Percentiles rank a stretch among this genome's conserved stretches.
Conservation (phyloP, 192 early-diverging fungal genomes). For the Bifiguratus adelaidae region DNA sequence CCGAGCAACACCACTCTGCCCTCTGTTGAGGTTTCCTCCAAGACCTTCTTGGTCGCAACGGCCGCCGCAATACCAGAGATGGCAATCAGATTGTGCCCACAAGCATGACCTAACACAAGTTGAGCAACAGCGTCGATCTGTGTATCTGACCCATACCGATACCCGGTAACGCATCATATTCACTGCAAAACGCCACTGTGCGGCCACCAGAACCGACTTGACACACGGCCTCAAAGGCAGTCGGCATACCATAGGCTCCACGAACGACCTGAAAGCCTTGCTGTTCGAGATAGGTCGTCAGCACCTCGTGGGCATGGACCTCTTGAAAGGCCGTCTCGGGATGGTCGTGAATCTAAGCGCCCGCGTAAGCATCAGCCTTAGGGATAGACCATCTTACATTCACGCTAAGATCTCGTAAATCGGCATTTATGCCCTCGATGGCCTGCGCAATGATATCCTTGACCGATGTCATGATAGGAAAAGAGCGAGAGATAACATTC, state of each 20-base stretch:
- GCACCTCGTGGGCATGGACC: slow-evolving; percentile 41
- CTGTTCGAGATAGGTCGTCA: slow-evolving; percentile 52
- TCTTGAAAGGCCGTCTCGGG: too few species aligned
- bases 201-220: slow-evolving; percentile 29
- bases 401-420: too few species aligned
- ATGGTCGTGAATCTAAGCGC: too few species aligned
- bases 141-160: too few species aligned
- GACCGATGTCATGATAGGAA: too few species aligned
- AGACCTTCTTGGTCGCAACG: slow-evolving; percentile 24
- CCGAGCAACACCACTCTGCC: slow-evolving; percentile 53
- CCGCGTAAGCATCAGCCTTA: too few species aligned
- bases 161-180: slow-evolving; percentile 63
- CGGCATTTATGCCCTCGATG: too few species aligned
- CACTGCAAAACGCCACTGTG: slow-evolving; percentile 35
- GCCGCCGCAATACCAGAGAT: slow-evolving; percentile 50
- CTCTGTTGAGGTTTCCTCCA: slow-evolving; percentile 23
- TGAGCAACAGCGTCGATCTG: too few species aligned
- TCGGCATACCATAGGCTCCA: slow-evolving; percentile 49
- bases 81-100: slow-evolving; percentile 64
- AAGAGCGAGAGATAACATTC: too few species aligned
- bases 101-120: slow-evolving; percentile 45
- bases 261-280: slow-evolving; percentile 53
- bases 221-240: slow-evolving; percentile 67
- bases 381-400: too few species aligned
- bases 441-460: too few species aligned